Conservation (phyloP, 371 early-diverging fungal species). For the Circinella minor region DNA sequence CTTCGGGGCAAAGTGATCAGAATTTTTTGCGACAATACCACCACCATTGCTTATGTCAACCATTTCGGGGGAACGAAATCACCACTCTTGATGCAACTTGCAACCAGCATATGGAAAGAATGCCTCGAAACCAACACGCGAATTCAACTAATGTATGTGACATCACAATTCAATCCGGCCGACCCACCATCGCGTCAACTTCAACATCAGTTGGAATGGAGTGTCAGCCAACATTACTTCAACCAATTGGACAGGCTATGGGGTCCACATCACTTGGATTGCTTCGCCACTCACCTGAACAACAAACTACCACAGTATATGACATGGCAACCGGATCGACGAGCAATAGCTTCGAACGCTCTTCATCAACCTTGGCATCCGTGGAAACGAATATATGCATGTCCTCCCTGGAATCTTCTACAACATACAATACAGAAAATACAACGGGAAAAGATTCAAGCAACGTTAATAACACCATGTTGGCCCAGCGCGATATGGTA, state of each 20-base stretch:
- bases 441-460: neutral
- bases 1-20: conserved; percentile 12
- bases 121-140: conserved; percentile 5
- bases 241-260: conserved; percentile 22
- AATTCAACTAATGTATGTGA: conserved; percentile 28
- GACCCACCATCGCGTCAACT: conserved; percentile 27
- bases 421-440: conserved; percentile 2
- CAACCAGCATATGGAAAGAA: conserved; percentile 2
- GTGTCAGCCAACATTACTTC: conserved; percentile 19
- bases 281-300: conserved; percentile 20
- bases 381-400: neutral
- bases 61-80: conserved; percentile 6
- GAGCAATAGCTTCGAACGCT: conserved; percentile 17
- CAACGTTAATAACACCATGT: conserved; percentile 25
- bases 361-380: conserved; percentile 14
- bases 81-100: neutral
- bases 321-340: conserved; percentile 21
- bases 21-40: conserved; percentile 11
- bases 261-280: conserved; percentile 35
- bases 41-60: conserved; percentile 10
- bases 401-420: conserved; percentile 25
- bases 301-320: conserved; percentile 8
- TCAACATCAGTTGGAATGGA: conserved; percentile 34
- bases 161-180: conserved; percentile 36
- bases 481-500: conserved; percentile 32